Evolutionary conservation across 495 filamentous ascomycete species (phyloP), one percentile per base, ranked within the genome.

Genomic region (Hypoxylon crocopeplum): DNA sequence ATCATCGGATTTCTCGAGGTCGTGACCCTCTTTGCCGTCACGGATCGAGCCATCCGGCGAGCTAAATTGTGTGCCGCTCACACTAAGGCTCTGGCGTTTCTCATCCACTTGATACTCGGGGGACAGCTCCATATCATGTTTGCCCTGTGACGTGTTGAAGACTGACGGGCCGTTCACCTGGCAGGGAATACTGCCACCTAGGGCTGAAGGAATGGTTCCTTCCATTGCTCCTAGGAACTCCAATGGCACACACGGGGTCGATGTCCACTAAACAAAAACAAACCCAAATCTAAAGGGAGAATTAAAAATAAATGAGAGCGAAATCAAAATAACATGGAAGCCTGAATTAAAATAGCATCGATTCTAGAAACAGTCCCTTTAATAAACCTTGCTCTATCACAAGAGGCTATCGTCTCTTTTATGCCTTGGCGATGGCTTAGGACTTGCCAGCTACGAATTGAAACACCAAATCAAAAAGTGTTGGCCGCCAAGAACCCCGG

Each of bases 21-120:
- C 40, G 12, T 57, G 46, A 2, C 39, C 25, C 17, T 51, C 59
- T 16, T 62, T 62, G 24, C 52, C 59, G 21, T 62, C 41, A 25
- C 39, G 45, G 16, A 63, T 58, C 1, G 59, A 63, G 21, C 30
- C 40, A 5, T 39, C 53, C 2, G 59, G 52, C 2, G 59, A 63
- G 16, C 51, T 63, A n/a, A 51, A 53, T 15, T 25, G 27, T 16
- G 59, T 52, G 8, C 39, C 47, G n/a, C 42, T 33, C 10, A 19
- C 16, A 22, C 56, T 60, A n/a, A 52, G 15, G 7, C 40, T 50
- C 37, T 52, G 41, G 3, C 47, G 8, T 8, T 48, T 25, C 17
- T 54, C 49, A 6, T 48, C 42, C 7, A 38, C 34, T 15, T 48
- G 44, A 33, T 44, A 39, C 13, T 33, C 24, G 19, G 25, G 1